Evolutionary conservation across 2,329 filamentous ascomycete genomes (phyloP), one percentile per base, ranked within the genome.

Genomic region (Knufia fluminis): DNA sequence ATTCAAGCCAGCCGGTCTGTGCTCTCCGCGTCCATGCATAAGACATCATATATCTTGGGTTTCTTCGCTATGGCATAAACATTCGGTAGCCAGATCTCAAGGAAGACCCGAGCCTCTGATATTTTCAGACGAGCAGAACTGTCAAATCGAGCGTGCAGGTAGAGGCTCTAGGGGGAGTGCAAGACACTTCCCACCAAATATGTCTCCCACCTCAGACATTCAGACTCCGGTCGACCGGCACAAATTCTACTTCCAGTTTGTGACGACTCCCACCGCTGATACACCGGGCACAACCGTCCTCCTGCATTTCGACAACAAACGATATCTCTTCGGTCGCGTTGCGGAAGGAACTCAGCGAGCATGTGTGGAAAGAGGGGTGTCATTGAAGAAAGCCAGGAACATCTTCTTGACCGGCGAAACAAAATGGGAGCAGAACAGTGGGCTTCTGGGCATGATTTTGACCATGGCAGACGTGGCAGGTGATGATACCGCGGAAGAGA

Each of bases 311-410:
- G 86, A 91, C 59, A 78, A 81, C 60, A 83, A 84, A 59, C 78
- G 86, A 50, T 98, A 98, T 66, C 59, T 96, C 14, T 85, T 98
- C 61, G 92, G 92, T 17, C 83, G 85, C 60, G 66, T 91, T 14
- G 71, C 81, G 8, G 92, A 98, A 67, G 92, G 91, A 14, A 85
- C 85, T 0, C 92, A 97, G 70, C 78, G 92, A 50, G 80, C 82
- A 42, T 74, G 85, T 61, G 74, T 76, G 32, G 82, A 90, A 66
- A 78, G 83, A 55, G 85, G 81, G 49, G 63, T 83, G 8, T 71
- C 75, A 28, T 60, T 94, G 57, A 66, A 73, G 23, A 83, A 83
- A 62, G 72, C 87, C 1, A 78, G 80, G 41, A 81, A 94, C 60
- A 71, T 95, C 51, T 96, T 98, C 64, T 65, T 98, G 51, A 86